Conservation (phyloP, 768 basidiomycete species). For the Chlorophyllum brunneum region DNA sequence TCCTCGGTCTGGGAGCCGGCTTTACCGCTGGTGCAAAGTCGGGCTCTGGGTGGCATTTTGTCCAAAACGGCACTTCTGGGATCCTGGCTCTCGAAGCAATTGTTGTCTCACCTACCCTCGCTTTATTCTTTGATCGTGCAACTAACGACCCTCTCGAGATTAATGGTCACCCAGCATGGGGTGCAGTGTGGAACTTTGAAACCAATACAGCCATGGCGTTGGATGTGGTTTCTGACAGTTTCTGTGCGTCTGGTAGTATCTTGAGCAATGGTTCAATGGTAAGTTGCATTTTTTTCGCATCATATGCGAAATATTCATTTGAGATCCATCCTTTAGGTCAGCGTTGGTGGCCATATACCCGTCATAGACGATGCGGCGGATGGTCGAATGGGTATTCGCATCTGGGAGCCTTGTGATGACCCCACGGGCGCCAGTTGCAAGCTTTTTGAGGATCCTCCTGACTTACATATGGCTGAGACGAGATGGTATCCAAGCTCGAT, state of each 20-base stretch:
- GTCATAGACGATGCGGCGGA: constrained; percentile 23
- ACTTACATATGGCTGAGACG: constrained; percentile 29
- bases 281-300: constrained; percentile 14
- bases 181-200: constrained; percentile 37
- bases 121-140: constrained; percentile 26
- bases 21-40: constrained; percentile 6
- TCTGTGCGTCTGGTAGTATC: constrained; percentile 39
- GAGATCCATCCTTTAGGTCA: constrained; percentile 17
- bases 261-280: constrained; percentile 39
- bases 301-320: neutral
- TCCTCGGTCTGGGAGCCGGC: neutral
- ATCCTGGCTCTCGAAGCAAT: constrained; percentile 25
- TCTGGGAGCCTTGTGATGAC: constrained; percentile 36
- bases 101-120: constrained; percentile 26
- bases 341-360: constrained; percentile 27
- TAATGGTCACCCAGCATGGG: constrained; percentile 42
- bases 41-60: constrained; percentile 21
- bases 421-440: constrained; percentile 25
- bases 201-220: constrained; percentile 33
- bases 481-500: constrained; percentile 41
- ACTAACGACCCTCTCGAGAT: constrained; percentile 37
- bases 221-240: constrained; percentile 33
- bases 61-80: constrained; percentile 25
- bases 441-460: constrained; percentile 30
- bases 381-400: constrained; percentile 32